Conservation (phyloP, 768 basidiomycete genomes). For the Russula lepida region DNA sequence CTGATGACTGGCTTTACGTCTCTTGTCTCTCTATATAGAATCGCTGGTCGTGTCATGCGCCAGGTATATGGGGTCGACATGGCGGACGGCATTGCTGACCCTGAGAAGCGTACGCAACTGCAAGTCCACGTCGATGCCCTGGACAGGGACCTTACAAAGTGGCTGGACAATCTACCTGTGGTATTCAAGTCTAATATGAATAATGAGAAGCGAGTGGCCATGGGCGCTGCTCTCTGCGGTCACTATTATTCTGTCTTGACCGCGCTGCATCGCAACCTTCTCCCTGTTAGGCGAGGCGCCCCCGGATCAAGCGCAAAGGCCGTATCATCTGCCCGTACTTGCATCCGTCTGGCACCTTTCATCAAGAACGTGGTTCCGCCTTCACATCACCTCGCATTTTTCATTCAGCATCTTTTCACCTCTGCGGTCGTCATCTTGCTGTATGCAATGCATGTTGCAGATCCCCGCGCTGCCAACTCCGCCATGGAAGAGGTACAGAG, state of each 20-base stretch:
- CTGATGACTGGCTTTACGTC: constrained; percentile 79
- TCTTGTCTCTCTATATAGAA: constrained; percentile 71
- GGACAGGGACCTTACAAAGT: constrained; percentile 68
- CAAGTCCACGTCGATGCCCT: constrained; percentile 70
- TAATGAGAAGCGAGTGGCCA: constrained; percentile 74
- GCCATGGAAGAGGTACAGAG: constrained; percentile 81
- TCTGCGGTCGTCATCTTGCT: constrained; percentile 79
- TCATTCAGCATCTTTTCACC: constrained; percentile 84
- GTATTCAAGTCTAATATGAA: constrained; percentile 67
- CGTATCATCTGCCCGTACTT: constrained; percentile 75
- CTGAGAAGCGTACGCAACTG: constrained; percentile 66
- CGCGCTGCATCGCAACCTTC: constrained; percentile 80
- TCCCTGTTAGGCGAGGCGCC: constrained; percentile 68
- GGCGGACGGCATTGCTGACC: constrained; percentile 58
- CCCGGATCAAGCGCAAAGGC: constrained; percentile 74
- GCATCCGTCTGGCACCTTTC: constrained; percentile 76
- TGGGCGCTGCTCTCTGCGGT: constrained; percentile 80
- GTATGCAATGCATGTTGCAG: constrained; percentile 77
- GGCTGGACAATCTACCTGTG: constrained; percentile 72
- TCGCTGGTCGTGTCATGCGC: constrained; percentile 72
- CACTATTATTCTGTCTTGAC: constrained; percentile 86
- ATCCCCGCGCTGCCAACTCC: constrained; percentile 50
- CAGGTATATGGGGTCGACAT: constrained; percentile 77
- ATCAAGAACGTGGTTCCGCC: constrained; percentile 78
- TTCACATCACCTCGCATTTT: constrained; percentile 82